Base-by-base conservation (phyloP, 495 filamentous ascomycete species). In the Cryomyces antarcticus region DNA sequence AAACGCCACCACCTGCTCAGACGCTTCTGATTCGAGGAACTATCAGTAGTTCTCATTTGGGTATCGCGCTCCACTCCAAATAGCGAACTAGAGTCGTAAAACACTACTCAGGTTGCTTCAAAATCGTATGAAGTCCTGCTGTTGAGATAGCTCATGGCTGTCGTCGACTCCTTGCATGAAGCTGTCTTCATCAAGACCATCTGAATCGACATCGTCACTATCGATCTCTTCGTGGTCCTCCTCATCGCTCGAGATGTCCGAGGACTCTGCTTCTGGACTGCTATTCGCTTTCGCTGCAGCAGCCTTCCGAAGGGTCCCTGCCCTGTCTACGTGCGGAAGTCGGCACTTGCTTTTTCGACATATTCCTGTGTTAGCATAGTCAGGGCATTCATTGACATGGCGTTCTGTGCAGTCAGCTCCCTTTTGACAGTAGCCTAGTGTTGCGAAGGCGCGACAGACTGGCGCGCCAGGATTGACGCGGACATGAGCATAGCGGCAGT, bases 401-500 rank as follows among this genome's bases (percentile, higher is more conserved):
- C 83, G 81, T 47, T 93, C 76, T 45, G 75, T 55, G 56, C 89
- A 97, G 37, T 64, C 57, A 36, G 68, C 68, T 38, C 89, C 89
- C 56, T 84, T 82, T 43, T 81, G 77, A 64, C 89, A 97, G 56
- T 89, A 95, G 36, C 89, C 89, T 51, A 92, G 69, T 12, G 72
- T 74, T 13, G 81, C 87, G 63, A 97, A 97, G 9, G 71, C 54
- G 45, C 77, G 73, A 57, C 89, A 97, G 41, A 95, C 81, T 6
- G 72, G 78, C 34, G 88, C 84, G 50, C 73, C 69, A 49, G 83
- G 76, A 52, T 80, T 80, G 53, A 88, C 78, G 50, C 76, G 73
- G 46, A 86, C 71, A 63, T 97, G 89, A 46, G 82, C 69, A 69
- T 93, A 97, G 46, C 76, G 82, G 65, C 89, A 97, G 47, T 81